Conservation (phyloP, 2,329 filamentous ascomycete genomes). For the Colletotrichum aenigma region DNA sequence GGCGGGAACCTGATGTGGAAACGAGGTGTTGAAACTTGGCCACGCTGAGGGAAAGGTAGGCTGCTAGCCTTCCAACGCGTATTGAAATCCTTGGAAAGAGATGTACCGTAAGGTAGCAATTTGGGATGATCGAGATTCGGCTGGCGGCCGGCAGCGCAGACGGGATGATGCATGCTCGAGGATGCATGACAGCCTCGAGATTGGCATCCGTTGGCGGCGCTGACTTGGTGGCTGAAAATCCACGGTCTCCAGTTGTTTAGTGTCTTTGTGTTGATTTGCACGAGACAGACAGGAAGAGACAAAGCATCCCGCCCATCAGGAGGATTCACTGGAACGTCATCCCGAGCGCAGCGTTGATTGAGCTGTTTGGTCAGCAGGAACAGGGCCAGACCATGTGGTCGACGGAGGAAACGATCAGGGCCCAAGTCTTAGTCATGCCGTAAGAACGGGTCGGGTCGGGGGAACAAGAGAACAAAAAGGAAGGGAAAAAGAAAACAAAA, state of each 20-base stretch:
- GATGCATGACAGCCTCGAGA: not conserved
- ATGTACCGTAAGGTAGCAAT: not conserved
- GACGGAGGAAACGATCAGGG: not conserved
- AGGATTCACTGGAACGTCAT: not conserved
- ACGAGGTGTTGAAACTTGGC: not conserved
- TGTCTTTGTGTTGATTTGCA: not conserved
- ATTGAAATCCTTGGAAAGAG: not conserved
- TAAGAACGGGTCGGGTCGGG: not conserved
- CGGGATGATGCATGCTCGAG: conserved; percentile 9
- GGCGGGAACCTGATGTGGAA: not conserved
- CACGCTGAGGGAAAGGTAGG: not conserved
- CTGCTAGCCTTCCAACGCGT: not conserved
- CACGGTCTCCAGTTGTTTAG: not conserved
- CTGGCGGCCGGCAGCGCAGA: not conserved
- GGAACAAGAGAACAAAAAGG: not conserved
- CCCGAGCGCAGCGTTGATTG: not conserved
- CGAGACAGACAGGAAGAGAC: not conserved
- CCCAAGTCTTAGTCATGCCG: not conserved
- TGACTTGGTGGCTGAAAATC: not conserved
- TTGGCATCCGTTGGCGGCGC: not conserved
- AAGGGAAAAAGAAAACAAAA: not conserved
- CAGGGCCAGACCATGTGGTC: not conserved
- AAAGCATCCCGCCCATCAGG: not conserved
- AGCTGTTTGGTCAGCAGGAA: not conserved
- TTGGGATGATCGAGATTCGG: not conserved